Evolutionary conservation across 2,329 filamentous ascomycete genomes (phyloP), one percentile per base, ranked within the genome.

Genomic region (Simplicillium sp.): DNA sequence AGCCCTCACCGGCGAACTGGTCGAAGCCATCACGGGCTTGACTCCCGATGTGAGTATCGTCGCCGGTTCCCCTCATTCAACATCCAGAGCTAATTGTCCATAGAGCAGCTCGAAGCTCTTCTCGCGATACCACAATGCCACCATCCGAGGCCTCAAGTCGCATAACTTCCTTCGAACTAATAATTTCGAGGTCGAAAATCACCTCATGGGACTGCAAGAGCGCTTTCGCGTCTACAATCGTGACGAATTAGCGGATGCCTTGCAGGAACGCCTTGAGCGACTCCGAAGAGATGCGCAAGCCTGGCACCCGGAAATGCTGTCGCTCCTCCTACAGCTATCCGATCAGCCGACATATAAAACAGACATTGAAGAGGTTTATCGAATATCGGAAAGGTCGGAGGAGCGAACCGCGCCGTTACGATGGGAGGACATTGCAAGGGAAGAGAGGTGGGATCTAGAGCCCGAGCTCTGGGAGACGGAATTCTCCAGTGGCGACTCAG

Each of bases 151-250:
- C 36, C 56, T 83, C 29, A 73, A 71, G 38, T 61, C 71, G 28
- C 68, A 79, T 48, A 73, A 61, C 36, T 77, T 75, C 55, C 65
- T 75, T 29, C 75, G 82, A 31, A 86, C 82, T 1, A 86, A 90
- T 53, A 83, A 86, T 49, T 89, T 89, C 54, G 79, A 84, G 35
- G 75, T 89, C 15, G 65, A 73, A 32, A 71, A 72, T 31, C 72
- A 71, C 29, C 67, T 90, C 2, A 68, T 77, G 37, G 85, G 85
- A 1, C 68, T 96, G 3, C 82, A 89, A 49, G 92, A 97, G 64
- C 88, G 90, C 51, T 92, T 96, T 51, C 75, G 80, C 28, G 73
- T 97, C 40, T 72, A 87, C 37, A 82, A 84, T 54, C 79, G 85
- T 46, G 89, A 96, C 51, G 78, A 77, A 32, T 66, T 96, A 18